Evolutionary conservation across 1,139 yeast species (phyloP).

Genomic region (Suhomyces kunorum): DNA sequence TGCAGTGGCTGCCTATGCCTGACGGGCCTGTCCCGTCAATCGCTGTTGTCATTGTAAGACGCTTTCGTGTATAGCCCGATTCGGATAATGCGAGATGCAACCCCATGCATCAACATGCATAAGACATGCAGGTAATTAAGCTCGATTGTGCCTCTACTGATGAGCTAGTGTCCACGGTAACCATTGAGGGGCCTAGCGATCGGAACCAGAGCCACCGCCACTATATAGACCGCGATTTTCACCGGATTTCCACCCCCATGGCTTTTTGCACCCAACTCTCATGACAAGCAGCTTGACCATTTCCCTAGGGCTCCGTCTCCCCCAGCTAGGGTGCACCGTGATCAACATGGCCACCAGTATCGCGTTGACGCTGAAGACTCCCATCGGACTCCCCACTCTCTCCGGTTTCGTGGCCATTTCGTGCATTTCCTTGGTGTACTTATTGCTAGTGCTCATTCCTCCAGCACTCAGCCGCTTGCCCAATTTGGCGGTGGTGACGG

Average conservation of each 20-base stretch:
- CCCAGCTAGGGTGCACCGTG: conserved; percentile 12
- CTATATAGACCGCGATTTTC: neutral
- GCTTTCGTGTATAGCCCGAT: conserved; percentile 5
- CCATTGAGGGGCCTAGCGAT: neutral
- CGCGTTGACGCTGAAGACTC: conserved; percentile 2
- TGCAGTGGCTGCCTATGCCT: no score
- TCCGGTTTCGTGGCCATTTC: conserved; percentile 14
- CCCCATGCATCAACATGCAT: neutral
- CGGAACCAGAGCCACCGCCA: no score
- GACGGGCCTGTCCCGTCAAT: neutral
- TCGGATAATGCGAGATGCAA: conserved; percentile 4
- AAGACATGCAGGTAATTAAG: conserved; percentile 7
- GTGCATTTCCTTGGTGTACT: conserved; percentile 11
- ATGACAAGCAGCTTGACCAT: conserved; percentile 13
- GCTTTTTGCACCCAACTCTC: conserved; percentile 8
- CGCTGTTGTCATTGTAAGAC: conserved; percentile 6
- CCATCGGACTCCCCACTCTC: conserved; percentile 6
- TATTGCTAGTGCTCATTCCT: conserved; percentile 11
- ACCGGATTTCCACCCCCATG: neutral
- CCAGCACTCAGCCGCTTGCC: conserved; percentile 11
- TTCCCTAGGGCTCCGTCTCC: conserved; percentile 11
- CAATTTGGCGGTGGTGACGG: conserved; percentile 8
- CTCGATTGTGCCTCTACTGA: neutral
- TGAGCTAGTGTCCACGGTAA: neutral
- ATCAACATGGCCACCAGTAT: conserved; percentile 12